A percentile compares a stretch with the other conserved stretches of the same genome.
phyloP scores from a whole-genome alignment of 1,284 basidiomycete genomes.

The Ceratobasidium papillatum region DNA sequence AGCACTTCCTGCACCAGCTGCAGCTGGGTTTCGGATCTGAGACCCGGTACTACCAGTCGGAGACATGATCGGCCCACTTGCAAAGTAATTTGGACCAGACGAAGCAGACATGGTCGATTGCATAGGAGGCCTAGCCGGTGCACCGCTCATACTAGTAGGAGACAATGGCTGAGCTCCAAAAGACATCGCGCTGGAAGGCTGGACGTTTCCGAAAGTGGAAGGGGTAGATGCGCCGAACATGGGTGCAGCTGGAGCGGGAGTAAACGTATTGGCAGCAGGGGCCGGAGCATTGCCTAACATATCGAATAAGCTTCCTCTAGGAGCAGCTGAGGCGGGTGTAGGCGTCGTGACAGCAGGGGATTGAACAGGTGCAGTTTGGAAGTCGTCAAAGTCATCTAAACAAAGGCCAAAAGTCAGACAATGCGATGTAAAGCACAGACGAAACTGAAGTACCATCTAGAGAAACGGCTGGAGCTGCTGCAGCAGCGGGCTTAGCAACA shows the following conservation, averaged over 20 bases:
- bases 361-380: constrained; percentile 76
- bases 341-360: constrained; percentile 50
- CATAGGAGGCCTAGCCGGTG: constrained; percentile 28
- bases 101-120: constrained; percentile 28
- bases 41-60: constrained; percentile 42
- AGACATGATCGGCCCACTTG: constrained; percentile 41
- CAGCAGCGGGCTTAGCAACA: constrained; percentile 64
- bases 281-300: constrained; percentile 55
- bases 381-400: constrained; percentile 88
- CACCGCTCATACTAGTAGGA: constrained; percentile 17
- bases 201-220: constrained; percentile 13
- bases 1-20: constrained; percentile 38
- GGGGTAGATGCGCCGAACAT: constrained; percentile 25
- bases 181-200: constrained; percentile 31
- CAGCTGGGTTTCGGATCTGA: constrained; percentile 28
- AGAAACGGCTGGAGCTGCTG: constrained; percentile 14
- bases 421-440: not conserved
- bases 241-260: constrained; percentile 14
- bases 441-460: constrained; percentile 57
- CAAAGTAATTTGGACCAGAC: constrained; percentile 34
- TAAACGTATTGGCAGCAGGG: constrained; percentile 39
- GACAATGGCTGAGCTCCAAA: constrained; percentile 39
- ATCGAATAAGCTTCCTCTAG: constrained; percentile 56
- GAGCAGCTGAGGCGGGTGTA: constrained; percentile 50
- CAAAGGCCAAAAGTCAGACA: not conserved